Evolutionary conservation across 805 yeast genomes (phyloP), one percentile per base, ranked within the genome.

Genomic region (Wilhelminamyces savonicus): DNA sequence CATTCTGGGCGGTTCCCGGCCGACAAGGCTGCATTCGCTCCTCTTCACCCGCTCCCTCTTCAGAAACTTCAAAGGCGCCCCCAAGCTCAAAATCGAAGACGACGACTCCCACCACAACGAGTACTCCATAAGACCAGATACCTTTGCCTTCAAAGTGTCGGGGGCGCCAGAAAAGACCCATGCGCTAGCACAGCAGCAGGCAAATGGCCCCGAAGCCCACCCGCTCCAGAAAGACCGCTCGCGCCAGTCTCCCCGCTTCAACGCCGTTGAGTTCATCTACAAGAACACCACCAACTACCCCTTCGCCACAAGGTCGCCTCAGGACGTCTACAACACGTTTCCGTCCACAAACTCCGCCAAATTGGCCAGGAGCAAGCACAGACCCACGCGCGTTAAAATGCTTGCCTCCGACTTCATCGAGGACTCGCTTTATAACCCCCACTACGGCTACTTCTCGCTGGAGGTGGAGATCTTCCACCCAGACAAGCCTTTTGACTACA

Each of bases 351-450:
- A 42, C 27, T 55, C 64, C 2, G 41, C 50, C n/a, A 53, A 50
- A 19, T 34, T 66, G 29, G 43, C 62, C 1, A 45, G 43, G 42
- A 44, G 28, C 43, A 56, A 43, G 41, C 51, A 48, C 27, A 56
- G 88, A 19, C 94, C 95, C 0, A 58, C 41, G 19, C 65, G 69
- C 16, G 71, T 76, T 5, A 79, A 81, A 49, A 79, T 85, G 88
- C 59, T 78, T n/a, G 57, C 79, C 0, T 61, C 82, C 8, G 94
- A 83, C 44, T 86, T 82, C 54, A 86, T 85, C 34, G 94, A 84
- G 44, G 94, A 85, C 50, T 78, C 90, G 13, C 56, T 85, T 43
- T 85, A 85, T 50, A 82, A 86, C 54, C 86, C 90, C 0, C 47
- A 68, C 39, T 85, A 85, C 50, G 95, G 95, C 1, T 86, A 85